Conservation (phyloP, 2,329 filamentous ascomycete genomes). For the Mycosphaerella sp. region DNA sequence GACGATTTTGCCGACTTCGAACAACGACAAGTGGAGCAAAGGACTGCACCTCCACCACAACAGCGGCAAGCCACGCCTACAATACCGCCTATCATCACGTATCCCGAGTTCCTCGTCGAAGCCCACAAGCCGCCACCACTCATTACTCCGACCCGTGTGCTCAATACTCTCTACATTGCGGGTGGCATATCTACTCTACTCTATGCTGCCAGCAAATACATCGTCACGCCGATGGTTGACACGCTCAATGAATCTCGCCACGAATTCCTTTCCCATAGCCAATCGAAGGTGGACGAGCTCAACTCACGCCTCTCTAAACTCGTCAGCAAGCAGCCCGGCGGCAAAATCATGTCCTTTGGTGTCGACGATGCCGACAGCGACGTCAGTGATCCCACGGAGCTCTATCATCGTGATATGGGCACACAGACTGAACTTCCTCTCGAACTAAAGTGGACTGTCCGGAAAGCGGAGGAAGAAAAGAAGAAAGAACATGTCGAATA, state of each 20-base stretch:
- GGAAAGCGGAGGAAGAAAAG: constrained; percentile 18
- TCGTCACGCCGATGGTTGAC: constrained; percentile 57
- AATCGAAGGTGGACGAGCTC: constrained; percentile 48
- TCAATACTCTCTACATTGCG: constrained; percentile 53
- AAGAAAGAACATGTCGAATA: constrained; percentile 26
- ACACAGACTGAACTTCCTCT: constrained; percentile 61
- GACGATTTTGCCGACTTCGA: constrained; percentile 28
- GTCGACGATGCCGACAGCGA: constrained; percentile 46
- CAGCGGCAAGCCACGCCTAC: constrained; percentile 33
- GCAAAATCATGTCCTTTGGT: constrained; percentile 26
- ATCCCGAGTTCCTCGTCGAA: constrained; percentile 59
- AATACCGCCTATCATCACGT: constrained; percentile 58
- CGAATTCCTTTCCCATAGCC: constrained; percentile 50
- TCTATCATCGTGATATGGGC: constrained; percentile 75
- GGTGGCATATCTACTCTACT: constrained; percentile 52
- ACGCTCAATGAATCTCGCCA: constrained; percentile 51
- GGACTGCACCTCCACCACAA: constrained; percentile 7
- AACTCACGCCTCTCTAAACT: constrained; percentile 48
- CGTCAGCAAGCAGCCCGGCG: constrained; percentile 26
- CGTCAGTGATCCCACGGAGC: constrained; percentile 62
- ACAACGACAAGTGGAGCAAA: constrained; percentile 19
- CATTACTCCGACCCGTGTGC: constrained; percentile 51
- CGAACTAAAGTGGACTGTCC: constrained; percentile 38
- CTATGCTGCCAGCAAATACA: constrained; percentile 65
- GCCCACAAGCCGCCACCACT: constrained; percentile 54